Conservation (phyloP, 352 stramenopile species). For the Pythium brachiatum region DNA sequence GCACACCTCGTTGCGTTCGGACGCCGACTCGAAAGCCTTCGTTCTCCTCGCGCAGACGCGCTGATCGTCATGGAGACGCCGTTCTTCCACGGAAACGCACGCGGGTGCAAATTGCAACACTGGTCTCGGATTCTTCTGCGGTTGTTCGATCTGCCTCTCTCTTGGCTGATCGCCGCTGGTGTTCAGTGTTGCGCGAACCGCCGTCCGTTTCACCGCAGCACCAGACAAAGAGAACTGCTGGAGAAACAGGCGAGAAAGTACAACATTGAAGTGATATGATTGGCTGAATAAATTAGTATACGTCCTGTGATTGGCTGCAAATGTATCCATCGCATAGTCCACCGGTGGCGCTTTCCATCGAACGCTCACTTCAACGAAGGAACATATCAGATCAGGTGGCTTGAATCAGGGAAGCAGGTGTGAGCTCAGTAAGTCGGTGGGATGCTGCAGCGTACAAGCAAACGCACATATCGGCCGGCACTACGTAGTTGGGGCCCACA, state of each 20-base stretch:
- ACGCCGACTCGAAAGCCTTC: neutral
- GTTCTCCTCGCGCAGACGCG: neutral
- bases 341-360: neutral
- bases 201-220: neutral
- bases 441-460: too few species aligned
- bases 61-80: neutral
- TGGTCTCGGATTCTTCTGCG: neutral
- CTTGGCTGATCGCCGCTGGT: neutral
- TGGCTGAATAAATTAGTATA: neutral
- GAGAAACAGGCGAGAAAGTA: neutral
- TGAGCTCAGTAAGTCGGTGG: neutral
- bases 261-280: neutral
- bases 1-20: neutral
- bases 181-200: neutral
- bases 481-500: too few species aligned
- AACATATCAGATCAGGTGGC: neutral
- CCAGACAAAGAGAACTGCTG: neutral
- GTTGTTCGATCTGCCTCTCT: neutral
- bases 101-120: neutral
- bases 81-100: slow-evolving; percentile 6
- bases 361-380: neutral
- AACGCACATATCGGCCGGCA: too few species aligned
- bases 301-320: neutral
- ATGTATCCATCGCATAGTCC: neutral
- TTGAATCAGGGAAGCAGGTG: neutral